phyloP scores from a whole-genome alignment of 305 asterid genomes.

The Fraxinus latifolia region DNA sequence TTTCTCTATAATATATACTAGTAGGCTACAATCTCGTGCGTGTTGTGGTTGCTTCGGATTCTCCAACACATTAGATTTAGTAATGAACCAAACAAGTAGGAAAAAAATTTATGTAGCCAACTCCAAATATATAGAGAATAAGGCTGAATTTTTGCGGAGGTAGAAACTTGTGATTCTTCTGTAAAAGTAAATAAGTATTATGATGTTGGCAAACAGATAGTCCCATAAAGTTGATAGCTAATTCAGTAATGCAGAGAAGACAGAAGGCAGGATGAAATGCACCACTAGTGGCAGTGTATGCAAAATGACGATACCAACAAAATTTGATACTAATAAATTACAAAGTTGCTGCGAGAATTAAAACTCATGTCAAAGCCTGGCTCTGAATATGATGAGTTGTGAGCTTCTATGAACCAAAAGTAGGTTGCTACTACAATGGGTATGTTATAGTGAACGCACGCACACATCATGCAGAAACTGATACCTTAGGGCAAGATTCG shows the following conservation, averaged over 20 bases:
- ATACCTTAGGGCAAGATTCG: constrained; percentile 96
- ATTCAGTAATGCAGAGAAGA: neutral
- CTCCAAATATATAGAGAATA: neutral
- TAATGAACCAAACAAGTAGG: neutral
- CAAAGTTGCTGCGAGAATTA: neutral
- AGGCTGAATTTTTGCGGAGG: neutral
- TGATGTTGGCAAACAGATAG: neutral
- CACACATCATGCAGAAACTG: constrained; percentile 14
- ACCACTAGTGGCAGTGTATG: neutral
- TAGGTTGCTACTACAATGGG: neutral
- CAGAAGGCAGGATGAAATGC: neutral
- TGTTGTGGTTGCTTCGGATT: neutral
- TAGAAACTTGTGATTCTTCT: neutral
- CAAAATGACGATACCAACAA: neutral
- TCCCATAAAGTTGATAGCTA: neutral
- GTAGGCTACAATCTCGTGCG: neutral
- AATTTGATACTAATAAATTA: neutral
- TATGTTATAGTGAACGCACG: neutral
- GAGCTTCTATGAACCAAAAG: neutral
- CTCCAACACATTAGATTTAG: neutral
- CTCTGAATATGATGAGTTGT: neutral
- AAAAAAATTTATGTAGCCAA: neutral
- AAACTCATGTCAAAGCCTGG: neutral
- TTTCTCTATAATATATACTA: neutral
- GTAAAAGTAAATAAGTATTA: neutral